phyloP scores from a whole-genome alignment of 1,139 yeast species.

The Pichia sp. region DNA sequence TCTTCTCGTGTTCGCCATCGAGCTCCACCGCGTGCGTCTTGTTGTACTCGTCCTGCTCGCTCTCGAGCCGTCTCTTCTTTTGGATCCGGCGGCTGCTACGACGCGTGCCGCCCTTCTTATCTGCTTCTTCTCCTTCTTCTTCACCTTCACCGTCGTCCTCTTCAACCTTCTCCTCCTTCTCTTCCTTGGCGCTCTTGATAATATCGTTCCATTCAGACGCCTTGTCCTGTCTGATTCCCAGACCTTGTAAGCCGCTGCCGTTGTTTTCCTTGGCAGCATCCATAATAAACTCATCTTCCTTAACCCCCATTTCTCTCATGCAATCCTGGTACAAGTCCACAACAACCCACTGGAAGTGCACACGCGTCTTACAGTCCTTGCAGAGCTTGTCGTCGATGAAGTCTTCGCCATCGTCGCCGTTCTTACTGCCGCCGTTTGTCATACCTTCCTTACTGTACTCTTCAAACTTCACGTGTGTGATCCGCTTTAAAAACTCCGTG shows the following conservation, averaged over 20 bases:
- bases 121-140: too few relatives aligned
- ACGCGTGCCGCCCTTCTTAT: neutral
- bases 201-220: conserved; percentile 13
- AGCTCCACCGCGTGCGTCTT: conserved; percentile 2
- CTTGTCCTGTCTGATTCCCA: conserved; percentile 11
- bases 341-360: conserved; percentile 34
- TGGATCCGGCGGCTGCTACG: conserved; percentile 4
- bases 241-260: neutral
- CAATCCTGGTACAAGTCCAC: conserved; percentile 26
- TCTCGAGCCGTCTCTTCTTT: neutral
- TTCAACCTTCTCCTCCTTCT: neutral
- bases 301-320: neutral
- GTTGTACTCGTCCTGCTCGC: neutral
- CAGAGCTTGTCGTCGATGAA: conserved; percentile 33
- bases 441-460: neutral
- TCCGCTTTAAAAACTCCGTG: neutral
- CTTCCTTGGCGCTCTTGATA: conserved; percentile 4
- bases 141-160: neutral
- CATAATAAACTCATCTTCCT: neutral
- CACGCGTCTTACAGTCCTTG: conserved; percentile 32
- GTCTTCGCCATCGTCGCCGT: conserved; percentile 5
- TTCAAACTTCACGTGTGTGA: conserved; percentile 5
- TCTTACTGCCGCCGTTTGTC: too few relatives aligned
- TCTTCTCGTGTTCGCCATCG: neutral
- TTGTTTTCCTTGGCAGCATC: neutral